A percentile compares a stretch with the other conserved stretches of the same genome.
Evolutionary conservation across 306 rosid species (phyloP).

Genomic region (Malus sylvestris): DNA sequence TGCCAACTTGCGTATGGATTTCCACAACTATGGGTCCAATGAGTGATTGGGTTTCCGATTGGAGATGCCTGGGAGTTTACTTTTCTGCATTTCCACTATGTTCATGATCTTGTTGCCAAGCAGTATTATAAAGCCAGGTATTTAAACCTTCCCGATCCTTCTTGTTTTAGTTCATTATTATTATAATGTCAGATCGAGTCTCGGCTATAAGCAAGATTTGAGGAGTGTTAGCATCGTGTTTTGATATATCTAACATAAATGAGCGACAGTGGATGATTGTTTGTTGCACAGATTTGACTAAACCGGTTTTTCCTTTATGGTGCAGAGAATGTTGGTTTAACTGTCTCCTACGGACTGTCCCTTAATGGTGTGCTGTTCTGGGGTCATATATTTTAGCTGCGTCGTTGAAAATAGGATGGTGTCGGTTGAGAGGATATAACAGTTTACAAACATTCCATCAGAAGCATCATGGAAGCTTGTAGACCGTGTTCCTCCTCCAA

Average conservation of each 20-base stretch:
- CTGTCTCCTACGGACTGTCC: slow-evolving; percentile 86
- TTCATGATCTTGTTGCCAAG: slow-evolving; percentile 89
- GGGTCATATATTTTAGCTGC: slow-evolving; percentile 77
- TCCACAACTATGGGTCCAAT: slow-evolving; percentile 84
- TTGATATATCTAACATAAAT: no score
- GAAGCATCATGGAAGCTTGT: slow-evolving; percentile 66
- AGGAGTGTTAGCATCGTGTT: no score
- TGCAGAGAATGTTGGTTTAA: slow-evolving; percentile 78
- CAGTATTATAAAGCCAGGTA: slow-evolving; percentile 80
- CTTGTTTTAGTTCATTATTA: no score
- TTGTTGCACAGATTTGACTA: background rate
- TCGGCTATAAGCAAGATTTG: no score
- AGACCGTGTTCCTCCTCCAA: slow-evolving; percentile 61
- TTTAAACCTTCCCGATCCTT: background rate
- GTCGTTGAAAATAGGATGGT: slow-evolving; percentile 88
- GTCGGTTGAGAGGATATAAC: slow-evolving; percentile 86
- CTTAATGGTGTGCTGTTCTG: slow-evolving; percentile 65
- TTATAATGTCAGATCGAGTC: no score
- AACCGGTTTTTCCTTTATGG: slow-evolving; percentile 5
- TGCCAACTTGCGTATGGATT: slow-evolving; percentile 74
- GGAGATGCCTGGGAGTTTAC: slow-evolving; percentile 70
- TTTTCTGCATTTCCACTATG: slow-evolving; percentile 64
- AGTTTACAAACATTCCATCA: slow-evolving; percentile 68
- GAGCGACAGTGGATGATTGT: background rate
- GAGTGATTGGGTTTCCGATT: slow-evolving; percentile 94